phyloP scores from a whole-genome alignment of 176 grass and related monocot species.

The Raddia distichophylla region DNA sequence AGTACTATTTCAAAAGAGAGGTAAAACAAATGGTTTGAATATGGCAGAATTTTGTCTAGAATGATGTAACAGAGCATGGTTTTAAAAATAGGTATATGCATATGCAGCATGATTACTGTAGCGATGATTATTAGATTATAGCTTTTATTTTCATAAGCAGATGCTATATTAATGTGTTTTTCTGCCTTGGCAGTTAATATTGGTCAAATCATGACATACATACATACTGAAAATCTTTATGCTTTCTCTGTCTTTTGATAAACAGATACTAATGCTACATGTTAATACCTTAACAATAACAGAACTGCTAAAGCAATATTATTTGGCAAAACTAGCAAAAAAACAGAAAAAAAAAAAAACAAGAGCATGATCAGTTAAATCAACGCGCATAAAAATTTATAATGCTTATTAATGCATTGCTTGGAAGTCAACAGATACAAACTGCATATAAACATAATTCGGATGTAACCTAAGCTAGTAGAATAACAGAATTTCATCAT shows the following conservation, averaged over 20 bases:
- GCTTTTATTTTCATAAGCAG: neutral
- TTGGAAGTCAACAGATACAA: neutral
- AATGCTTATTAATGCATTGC: neutral
- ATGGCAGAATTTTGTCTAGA: neutral
- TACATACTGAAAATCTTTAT: slow-evolving; percentile 2
- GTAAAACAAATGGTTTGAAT: neutral
- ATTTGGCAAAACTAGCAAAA: slow-evolving; percentile 16
- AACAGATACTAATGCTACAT: neutral
- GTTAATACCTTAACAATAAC: neutral
- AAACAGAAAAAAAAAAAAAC: slow-evolving; percentile 15
- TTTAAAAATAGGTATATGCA: neutral
- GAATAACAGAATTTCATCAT: slow-evolving; percentile 24
- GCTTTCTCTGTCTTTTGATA: neutral
- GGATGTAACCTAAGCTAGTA: neutral
- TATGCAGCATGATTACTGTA: slow-evolving; percentile 8
- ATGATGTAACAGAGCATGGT: slow-evolving; percentile 6
- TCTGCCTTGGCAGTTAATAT: neutral
- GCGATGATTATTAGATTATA: neutral
- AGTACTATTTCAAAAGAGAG: neutral
- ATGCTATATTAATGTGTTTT: neutral
- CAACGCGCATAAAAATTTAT: neutral
- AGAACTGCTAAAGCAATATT: neutral
- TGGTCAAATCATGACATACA: neutral
- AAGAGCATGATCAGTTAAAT: neutral
- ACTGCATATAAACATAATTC: neutral